Percentiles rank a stretch among this genome's conserved stretches.
Evolutionary conservation across 2,329 filamentous ascomycete species (phyloP).

Genomic region (Neoarthrinium moseri): DNA sequence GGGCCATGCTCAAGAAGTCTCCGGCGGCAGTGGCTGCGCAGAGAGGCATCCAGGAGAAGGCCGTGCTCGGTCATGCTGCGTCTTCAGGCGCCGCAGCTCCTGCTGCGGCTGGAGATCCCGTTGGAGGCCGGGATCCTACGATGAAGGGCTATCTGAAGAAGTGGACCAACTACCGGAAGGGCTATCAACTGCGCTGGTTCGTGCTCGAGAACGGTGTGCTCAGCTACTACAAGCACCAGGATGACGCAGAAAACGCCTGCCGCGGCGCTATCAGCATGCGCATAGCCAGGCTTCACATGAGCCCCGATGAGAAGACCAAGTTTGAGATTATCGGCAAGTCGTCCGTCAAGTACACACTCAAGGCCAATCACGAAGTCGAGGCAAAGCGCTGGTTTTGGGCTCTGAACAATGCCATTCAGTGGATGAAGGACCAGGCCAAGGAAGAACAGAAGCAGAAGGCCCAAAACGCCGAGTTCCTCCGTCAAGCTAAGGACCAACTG

Average conservation of each 20-base stretch:
- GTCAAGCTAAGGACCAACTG: conserved; percentile 78
- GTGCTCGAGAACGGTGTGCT: conserved; percentile 95
- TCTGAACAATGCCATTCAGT: conserved; percentile 97
- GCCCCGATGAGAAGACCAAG: conserved; percentile 92
- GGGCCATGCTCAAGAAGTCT: conserved; percentile 87
- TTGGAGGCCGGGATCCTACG: conserved; percentile 83
- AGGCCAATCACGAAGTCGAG: conserved; percentile 96
- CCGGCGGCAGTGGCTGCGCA: conserved; percentile 93
- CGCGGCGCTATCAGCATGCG: conserved; percentile 98
- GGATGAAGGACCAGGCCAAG: conserved; percentile 94
- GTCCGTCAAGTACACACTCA: conserved; percentile 96
- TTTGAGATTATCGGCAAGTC: conserved; percentile 98
- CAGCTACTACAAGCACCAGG: conserved; percentile 99
- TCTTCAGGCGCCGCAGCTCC: conserved; percentile 53
- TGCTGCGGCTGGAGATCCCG: conserved; percentile 51
- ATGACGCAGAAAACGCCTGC: conserved; percentile 93
- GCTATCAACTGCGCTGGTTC: conserved; percentile 97
- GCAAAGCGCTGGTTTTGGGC: conserved; percentile 99
- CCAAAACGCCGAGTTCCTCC: conserved; percentile 71
- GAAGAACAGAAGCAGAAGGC: conserved; percentile 79
- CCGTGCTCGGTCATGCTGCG: conserved; percentile 76
- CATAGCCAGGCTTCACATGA: conserved; percentile 93
- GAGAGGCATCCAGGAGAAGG: conserved; percentile 94
- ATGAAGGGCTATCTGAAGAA: conserved; percentile 99
- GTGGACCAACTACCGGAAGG: conserved; percentile 98